These are phyloP conservation scores for Dipteronia sinensis DNA, from an alignment of 345 rosid species.

Conservation along the genomic window DNA sequence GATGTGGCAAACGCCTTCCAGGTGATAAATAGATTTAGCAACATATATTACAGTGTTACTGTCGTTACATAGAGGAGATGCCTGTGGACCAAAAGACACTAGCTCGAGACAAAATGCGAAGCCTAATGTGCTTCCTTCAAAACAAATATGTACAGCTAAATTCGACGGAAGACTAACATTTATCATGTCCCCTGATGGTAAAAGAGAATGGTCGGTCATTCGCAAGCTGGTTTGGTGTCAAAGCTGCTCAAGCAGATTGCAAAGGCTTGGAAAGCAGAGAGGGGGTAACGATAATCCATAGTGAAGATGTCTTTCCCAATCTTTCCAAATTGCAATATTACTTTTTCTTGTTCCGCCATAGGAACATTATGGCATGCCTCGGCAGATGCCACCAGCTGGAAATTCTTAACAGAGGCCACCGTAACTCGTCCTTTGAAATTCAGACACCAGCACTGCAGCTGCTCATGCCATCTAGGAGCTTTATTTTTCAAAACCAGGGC, in stretches of 20 bases:
- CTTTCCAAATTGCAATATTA: constrained; percentile 90
- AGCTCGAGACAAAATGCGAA: constrained; percentile 11
- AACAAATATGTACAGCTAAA: constrained; percentile 46
- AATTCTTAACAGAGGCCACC: constrained; percentile 92
- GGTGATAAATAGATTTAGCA: constrained; percentile 22
- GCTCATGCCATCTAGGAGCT: constrained; percentile 98
- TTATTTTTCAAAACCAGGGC: constrained; percentile 78
- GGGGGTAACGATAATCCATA: constrained; percentile 91
- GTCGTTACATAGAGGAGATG: constrained; percentile 21
- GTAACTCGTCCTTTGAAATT: constrained; percentile 92
- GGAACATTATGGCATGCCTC: constrained; percentile 57
- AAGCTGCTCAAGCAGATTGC: constrained; percentile 96
- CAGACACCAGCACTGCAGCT: constrained; percentile 92
- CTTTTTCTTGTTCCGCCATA: constrained; percentile 66
- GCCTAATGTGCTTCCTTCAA: constrained; percentile 25
- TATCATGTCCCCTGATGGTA: constrained; percentile 20
- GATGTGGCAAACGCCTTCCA: constrained; percentile 3
- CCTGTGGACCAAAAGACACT: background rate
- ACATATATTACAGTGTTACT: constrained; percentile 18
- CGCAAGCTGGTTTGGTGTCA: constrained; percentile 91
- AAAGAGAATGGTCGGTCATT: constrained; percentile 38
- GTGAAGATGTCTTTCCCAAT: constrained; percentile 94
- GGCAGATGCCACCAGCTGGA: constrained; percentile 76
- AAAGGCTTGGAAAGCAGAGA: constrained; percentile 96
- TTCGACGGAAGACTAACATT: constrained; percentile 20